Percentiles rank a stretch among this genome's conserved stretches.
Conservation (phyloP, 306 rosid genomes). For the Cicer arietinum region DNA sequence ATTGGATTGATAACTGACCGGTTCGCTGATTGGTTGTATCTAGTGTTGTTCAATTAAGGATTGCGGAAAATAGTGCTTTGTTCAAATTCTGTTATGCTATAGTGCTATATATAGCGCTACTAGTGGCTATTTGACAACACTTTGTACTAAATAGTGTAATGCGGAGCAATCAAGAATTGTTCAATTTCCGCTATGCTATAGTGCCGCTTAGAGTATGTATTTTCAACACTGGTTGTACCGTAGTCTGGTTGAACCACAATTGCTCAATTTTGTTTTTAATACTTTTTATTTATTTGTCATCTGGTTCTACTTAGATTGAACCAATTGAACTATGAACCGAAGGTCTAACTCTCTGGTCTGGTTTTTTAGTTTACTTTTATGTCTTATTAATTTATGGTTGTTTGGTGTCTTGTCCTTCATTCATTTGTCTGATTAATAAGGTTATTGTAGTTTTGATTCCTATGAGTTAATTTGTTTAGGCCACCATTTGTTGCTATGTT, state of each 20-base stretch:
- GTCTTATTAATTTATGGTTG: not conserved
- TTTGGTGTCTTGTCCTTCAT: constrained; percentile 20
- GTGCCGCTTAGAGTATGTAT: too few species aligned
- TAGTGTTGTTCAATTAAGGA: too few species aligned
- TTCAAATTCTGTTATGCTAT: too few species aligned
- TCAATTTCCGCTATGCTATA: too few species aligned
- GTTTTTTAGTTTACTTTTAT: constrained; percentile 8
- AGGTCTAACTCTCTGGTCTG: not conserved
- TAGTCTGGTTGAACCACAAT: too few species aligned
- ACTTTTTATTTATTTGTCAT: not conserved
- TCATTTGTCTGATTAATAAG: not conserved
- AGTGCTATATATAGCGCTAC: too few species aligned
- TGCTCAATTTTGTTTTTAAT: not conserved
- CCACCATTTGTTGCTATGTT: constrained; percentile 7
- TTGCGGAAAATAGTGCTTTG: too few species aligned
- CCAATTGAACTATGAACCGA: not conserved
- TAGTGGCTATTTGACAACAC: too few species aligned
- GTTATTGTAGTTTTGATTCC: not conserved
- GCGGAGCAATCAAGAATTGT: too few species aligned
- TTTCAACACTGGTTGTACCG: not conserved
- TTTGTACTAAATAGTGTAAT: too few species aligned
- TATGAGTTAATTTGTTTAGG: constrained; percentile 9
- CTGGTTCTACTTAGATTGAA: not conserved
- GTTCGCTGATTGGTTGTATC: too few species aligned
- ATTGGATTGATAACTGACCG: not conserved